A percentile compares a stretch with the other conserved stretches of the same genome.
phyloP scores from a whole-genome alignment of 345 rosid species.

The Odontarrhena argentea region DNA sequence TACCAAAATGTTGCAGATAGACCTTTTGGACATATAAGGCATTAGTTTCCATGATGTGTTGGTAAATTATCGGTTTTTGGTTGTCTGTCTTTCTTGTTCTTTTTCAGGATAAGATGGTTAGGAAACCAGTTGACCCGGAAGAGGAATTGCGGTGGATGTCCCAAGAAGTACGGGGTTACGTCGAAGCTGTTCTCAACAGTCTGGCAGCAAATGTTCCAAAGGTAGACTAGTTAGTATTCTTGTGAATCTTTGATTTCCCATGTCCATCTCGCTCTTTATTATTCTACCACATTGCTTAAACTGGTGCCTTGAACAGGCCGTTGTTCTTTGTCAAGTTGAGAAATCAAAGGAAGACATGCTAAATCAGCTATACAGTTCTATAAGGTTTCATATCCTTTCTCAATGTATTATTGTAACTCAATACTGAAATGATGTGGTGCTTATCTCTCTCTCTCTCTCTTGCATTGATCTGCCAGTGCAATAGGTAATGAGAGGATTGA shows the following conservation, averaged over 20 bases:
- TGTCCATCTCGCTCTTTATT: neutral
- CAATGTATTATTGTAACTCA: neutral
- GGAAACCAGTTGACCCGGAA: conserved; percentile 88
- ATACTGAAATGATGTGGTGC: neutral
- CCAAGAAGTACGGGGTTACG: conserved; percentile 96
- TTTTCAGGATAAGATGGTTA: conserved; percentile 74
- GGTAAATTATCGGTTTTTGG: conserved; percentile 20
- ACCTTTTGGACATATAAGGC: conserved; percentile 5
- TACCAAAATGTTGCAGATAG: neutral
- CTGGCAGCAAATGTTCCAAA: conserved; percentile 93
- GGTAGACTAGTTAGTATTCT: conserved; percentile 41
- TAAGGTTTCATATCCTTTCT: conserved; percentile 56
- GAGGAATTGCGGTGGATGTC: conserved; percentile 99
- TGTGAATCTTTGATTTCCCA: neutral
- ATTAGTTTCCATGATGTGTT: conserved; percentile 1
- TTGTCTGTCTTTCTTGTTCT: neutral
- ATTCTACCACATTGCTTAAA: neutral
- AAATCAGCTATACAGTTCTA: conserved; percentile 85
- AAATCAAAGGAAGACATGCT: conserved; percentile 98
- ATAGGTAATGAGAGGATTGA: conserved; percentile 80
- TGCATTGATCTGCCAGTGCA: conserved; percentile 47
- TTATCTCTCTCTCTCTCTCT: conserved; percentile 14
- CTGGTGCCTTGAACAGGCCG: conserved; percentile 61
- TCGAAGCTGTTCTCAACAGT: conserved; percentile 93
- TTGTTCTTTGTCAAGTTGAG: conserved; percentile 97